phyloP scores from a whole-genome alignment of 148 eudicot genomes.

The Tetragonia tetragonoides region DNA sequence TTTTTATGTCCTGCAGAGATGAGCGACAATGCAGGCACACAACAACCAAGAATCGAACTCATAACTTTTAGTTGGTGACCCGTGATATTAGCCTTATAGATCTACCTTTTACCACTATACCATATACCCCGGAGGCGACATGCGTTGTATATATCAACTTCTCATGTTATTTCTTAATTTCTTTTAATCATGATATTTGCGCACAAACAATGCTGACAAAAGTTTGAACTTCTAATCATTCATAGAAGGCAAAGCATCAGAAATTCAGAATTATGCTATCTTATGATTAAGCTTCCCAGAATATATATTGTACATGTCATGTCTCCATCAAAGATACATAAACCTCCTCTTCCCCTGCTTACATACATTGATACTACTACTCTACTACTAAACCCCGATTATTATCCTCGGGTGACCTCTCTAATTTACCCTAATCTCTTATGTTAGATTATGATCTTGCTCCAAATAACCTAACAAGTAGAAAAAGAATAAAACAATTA shows the following conservation, averaged over 20 bases:
- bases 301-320: slow-evolving; percentile 19
- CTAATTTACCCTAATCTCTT: slow-evolving; percentile 15
- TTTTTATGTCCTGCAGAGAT: too few relatives aligned
- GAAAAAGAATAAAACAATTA: slow-evolving; percentile 30
- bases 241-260: slow-evolving; percentile 21
- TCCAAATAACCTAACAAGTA: slow-evolving; percentile 2
- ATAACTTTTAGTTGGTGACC: too few relatives aligned
- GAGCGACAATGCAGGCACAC: too few relatives aligned
- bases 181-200: not conserved
- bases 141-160: too few relatives aligned
- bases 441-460: slow-evolving; percentile 26
- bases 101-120: too few relatives aligned
- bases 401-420: slow-evolving; percentile 9
- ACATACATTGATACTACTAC: slow-evolving; percentile 25
- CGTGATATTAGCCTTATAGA: too few relatives aligned
- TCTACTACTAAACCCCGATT: slow-evolving; percentile 25
- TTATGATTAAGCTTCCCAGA: slow-evolving; percentile 19
- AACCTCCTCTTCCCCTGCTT: slow-evolving; percentile 12
- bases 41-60: too few relatives aligned
- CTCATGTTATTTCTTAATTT: not conserved
- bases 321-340: slow-evolving; percentile 3
- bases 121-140: too few relatives aligned
- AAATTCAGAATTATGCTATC: slow-evolving; percentile 20
- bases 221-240: not conserved
- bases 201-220: not conserved